phyloP scores from a whole-genome alignment of 1,139 yeast species.

The Suhomyces wounanorum region DNA sequence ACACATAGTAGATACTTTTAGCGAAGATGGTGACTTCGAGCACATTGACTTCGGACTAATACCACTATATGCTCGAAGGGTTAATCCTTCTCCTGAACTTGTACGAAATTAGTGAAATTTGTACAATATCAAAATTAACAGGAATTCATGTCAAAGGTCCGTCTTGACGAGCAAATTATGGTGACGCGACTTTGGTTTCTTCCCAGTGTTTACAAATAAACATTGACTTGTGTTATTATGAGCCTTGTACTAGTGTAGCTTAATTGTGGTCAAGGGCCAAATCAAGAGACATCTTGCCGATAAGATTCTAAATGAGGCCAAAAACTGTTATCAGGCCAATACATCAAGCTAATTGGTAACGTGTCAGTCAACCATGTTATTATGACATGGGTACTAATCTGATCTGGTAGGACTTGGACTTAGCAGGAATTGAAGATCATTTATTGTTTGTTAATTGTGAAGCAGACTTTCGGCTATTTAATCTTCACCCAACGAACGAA shows the following conservation, averaged over 20 bases:
- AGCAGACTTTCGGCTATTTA: background rate
- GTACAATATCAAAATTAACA: background rate
- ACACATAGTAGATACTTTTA: background rate
- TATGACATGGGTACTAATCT: too few species aligned
- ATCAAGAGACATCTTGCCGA: background rate
- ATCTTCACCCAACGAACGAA: background rate
- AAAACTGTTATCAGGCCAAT: too few species aligned
- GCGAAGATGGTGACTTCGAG: too few species aligned
- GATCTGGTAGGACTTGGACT: too few species aligned
- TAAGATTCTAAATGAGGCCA: too few species aligned
- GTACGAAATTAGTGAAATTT: too few species aligned
- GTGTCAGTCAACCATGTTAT: too few species aligned
- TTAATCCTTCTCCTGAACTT: background rate
- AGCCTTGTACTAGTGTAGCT: background rate
- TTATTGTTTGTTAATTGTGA: background rate
- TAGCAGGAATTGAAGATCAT: background rate
- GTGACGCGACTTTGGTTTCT: background rate
- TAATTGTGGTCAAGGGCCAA: background rate
- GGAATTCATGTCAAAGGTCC: background rate
- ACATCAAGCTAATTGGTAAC: too few species aligned
- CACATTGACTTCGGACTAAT: background rate
- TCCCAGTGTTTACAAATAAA: background rate
- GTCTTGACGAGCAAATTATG: background rate
- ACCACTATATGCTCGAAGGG: background rate
- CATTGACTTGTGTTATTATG: background rate